These are phyloP conservation scores for Hypoxylon sp. DNA, from an alignment of 2,329 filamentous ascomycete genomes.

Conservation along the genomic window DNA sequence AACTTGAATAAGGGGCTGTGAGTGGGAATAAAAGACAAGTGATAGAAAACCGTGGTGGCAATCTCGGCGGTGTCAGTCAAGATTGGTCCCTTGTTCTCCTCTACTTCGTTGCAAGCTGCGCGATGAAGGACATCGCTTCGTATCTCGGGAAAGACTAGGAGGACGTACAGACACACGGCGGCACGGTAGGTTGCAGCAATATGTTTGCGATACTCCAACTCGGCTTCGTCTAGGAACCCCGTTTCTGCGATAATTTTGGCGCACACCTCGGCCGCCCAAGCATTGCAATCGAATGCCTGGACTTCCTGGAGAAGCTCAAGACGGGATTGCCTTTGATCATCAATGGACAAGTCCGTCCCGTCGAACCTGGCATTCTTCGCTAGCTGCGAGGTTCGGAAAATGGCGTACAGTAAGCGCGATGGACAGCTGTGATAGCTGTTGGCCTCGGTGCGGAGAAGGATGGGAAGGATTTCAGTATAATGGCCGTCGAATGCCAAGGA, in stretches of 20 bases:
- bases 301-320: conserved; percentile 58
- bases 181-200: conserved; percentile 62
- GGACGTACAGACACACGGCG: conserved; percentile 61
- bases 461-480: conserved; percentile 40
- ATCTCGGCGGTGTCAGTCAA: conserved; percentile 60
- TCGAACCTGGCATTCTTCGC: conserved; percentile 54
- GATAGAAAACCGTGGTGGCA: conserved; percentile 63
- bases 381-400: conserved; percentile 60
- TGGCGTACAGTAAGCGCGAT: conserved; percentile 58
- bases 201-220: conserved; percentile 55
- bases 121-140: conserved; percentile 36
- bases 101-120: neutral
- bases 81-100: conserved; percentile 42
- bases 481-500: conserved; percentile 51
- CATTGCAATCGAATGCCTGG: conserved; percentile 57
- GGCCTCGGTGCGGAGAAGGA: conserved; percentile 48
- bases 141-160: conserved; percentile 52
- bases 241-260: conserved; percentile 45
- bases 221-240: conserved; percentile 54
- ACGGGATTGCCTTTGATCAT: conserved; percentile 54
- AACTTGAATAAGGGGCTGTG: conserved; percentile 68
- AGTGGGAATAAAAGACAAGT: conserved; percentile 62
- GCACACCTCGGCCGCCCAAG: conserved; percentile 58
- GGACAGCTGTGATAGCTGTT: conserved; percentile 52
- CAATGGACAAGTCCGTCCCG: conserved; percentile 46